Evolutionary conservation across 2,329 filamentous ascomycete genomes (phyloP).

Genomic region (Torrubiella hemipterigena): DNA sequence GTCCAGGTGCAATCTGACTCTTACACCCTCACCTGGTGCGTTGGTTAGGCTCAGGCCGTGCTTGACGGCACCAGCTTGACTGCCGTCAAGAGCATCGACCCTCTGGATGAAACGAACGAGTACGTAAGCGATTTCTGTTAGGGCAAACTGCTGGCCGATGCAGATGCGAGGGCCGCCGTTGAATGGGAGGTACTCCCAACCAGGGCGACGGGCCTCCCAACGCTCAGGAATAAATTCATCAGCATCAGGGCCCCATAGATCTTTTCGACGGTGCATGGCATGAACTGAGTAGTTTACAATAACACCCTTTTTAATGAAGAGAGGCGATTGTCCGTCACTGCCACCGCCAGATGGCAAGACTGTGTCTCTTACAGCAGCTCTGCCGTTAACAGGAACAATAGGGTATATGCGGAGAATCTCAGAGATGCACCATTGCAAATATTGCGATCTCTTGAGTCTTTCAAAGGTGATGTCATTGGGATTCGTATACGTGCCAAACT

Average conservation of each 20-base stretch:
- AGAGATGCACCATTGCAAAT: slow-evolving; percentile 11
- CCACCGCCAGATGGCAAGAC: slow-evolving; percentile 21
- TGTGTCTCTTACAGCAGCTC: slow-evolving; percentile 15
- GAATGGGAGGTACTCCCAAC: slow-evolving; percentile 24
- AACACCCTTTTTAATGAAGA: slow-evolving; percentile 12
- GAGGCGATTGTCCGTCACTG: slow-evolving; percentile 14
- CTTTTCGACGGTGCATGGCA: slow-evolving; percentile 16
- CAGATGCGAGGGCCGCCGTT: slow-evolving; percentile 23
- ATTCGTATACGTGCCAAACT: background rate
- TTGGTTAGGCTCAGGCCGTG: background rate
- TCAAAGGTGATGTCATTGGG: slow-evolving; percentile 3
- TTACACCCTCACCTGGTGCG: background rate
- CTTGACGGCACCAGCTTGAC: background rate
- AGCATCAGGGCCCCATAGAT: slow-evolving; percentile 16
- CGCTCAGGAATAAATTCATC: slow-evolving; percentile 15
- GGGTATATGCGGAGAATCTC: slow-evolving; percentile 19
- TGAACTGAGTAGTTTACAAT: background rate
- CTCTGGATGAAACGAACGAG: background rate
- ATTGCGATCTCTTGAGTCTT: slow-evolving; percentile 11
- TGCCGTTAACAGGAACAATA: slow-evolving; percentile 17
- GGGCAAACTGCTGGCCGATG: slow-evolving; percentile 2
- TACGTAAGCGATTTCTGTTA: background rate
- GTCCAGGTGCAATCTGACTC: background rate
- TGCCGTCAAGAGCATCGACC: background rate
- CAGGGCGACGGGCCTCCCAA: slow-evolving; percentile 16